Evolutionary conservation across 2,329 filamentous ascomycete species (phyloP), one percentile per base, ranked within the genome.

Genomic region (Alternaria conjuncta): DNA sequence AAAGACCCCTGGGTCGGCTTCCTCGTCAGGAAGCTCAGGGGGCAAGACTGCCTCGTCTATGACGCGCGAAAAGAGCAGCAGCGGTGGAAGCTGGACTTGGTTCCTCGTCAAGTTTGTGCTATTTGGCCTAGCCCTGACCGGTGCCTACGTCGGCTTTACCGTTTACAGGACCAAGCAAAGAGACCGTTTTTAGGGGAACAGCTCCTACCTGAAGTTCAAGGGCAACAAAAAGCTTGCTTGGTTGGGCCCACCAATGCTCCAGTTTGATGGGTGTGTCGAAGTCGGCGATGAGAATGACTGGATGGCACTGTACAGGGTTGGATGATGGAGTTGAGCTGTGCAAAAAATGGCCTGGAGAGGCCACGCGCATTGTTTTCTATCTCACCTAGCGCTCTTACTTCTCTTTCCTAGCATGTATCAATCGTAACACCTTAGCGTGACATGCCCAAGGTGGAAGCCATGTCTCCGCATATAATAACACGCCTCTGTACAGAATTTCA

Each of bases 81-180:
- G 75, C 70, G 74, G 82, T 46, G 84, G 88, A 20, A 85, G 88
- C 75, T 92, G 89, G 89, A 82, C 82, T 8, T 90, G 89, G 89
- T 90, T 90, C 82, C 84, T 98, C 66, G 86, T 94, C 80, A 98
- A 97, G 88, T 85, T 93, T 66, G 77, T 98, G 63, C 75, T 97
- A 64, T 91, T 97, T 80, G 84, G 92, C 67, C 79, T 90, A 28
- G 87, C 89, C 15, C 72, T 90, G 47, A 92, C 86, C 10, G 94
- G 92, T 70, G 92, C 79, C 5, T 99, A 98, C 79, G 89, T 94
- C 47, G 95, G 93, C 26, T 98, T 87, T 79, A 97, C 94, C 7
- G 87, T 90, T 49, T 99, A 92, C 83, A 88, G 94, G 77, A 81
- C 91, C 67, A 89, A 86, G 80, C 79, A 81, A 74, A 73, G 79